These are phyloP conservation scores for Iris macrosiphon DNA, from an alignment of 106 monocot species.

Conservation along the genomic window DNA sequence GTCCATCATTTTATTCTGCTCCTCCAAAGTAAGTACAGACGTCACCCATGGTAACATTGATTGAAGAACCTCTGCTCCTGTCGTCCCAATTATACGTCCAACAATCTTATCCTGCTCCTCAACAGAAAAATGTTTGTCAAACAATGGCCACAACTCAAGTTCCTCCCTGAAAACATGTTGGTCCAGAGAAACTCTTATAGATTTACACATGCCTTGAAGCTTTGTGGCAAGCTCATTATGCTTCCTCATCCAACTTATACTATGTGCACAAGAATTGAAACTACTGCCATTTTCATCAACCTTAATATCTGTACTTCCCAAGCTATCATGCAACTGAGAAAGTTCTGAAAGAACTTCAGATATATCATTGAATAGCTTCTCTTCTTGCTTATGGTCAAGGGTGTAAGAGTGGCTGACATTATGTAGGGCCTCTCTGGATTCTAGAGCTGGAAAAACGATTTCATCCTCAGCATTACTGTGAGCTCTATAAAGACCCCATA, in stretches of 20 bases:
- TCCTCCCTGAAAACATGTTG: slow-evolving; percentile 95
- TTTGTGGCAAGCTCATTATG: slow-evolving; percentile 86
- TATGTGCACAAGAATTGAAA: slow-evolving; percentile 3
- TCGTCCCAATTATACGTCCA: slow-evolving; percentile 95
- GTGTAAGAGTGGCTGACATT: slow-evolving; percentile 99
- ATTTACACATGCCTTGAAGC: slow-evolving; percentile 98
- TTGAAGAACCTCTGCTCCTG: slow-evolving; percentile 95
- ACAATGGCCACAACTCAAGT: slow-evolving; percentile 97
- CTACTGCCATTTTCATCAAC: slow-evolving; percentile 10
- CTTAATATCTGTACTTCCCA: slow-evolving; percentile 9
- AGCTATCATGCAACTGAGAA: slow-evolving; percentile 43
- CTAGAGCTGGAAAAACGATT: slow-evolving; percentile 97
- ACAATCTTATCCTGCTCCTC: slow-evolving; percentile 99
- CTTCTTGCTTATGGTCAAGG: slow-evolving; percentile 95
- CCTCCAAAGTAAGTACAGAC: slow-evolving; percentile 85
- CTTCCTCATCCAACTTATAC: slow-evolving; percentile 36
- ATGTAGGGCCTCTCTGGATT: slow-evolving; percentile 94
- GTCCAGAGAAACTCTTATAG: slow-evolving; percentile 87
- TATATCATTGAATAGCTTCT: slow-evolving; percentile 91
- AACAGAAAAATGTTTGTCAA: slow-evolving; percentile 89
- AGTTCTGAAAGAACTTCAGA: slow-evolving; percentile 78
- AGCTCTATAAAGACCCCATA: slow-evolving; percentile 93
- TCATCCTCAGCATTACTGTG: slow-evolving; percentile 99
- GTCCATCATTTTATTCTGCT: slow-evolving; percentile 98
- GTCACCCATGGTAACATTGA: slow-evolving; percentile 99